Conservation (phyloP, 352 stramenopile genomes). For the Pythium coloratum region DNA sequence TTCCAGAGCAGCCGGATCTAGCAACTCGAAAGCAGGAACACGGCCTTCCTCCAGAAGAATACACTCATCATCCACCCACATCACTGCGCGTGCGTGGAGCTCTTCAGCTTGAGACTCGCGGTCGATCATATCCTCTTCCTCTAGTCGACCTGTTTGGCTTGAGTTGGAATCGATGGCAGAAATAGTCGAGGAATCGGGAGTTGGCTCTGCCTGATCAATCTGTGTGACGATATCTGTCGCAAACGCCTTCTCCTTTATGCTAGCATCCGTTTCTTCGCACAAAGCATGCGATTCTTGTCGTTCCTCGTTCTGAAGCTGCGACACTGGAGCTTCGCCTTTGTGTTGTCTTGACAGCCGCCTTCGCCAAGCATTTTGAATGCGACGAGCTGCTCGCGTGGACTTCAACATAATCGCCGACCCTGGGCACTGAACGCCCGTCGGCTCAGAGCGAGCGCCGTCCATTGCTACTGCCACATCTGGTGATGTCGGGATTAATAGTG, state of each 20-base stretch:
- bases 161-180: too few relatives aligned
- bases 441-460: too few relatives aligned
- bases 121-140: not conserved
- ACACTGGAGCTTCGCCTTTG: not conserved
- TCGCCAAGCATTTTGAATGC: conserved; percentile 12
- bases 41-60: conserved; percentile 52
- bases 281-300: too few relatives aligned
- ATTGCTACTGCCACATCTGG: too few relatives aligned
- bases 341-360: not conserved
- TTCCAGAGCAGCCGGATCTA: conserved; percentile 23
- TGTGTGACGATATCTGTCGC: too few relatives aligned
- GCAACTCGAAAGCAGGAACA: conserved; percentile 12
- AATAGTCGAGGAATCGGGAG: too few relatives aligned
- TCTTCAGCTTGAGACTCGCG: not conserved
- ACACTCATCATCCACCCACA: conserved; percentile 52
- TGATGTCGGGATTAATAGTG: not conserved
- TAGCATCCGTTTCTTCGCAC: not conserved
- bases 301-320: too few relatives aligned
- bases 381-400: not conserved
- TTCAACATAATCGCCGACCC: not conserved
- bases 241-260: too few relatives aligned
- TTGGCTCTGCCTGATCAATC: too few relatives aligned
- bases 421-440: too few relatives aligned
- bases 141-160: not conserved
- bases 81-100: not conserved